Base-by-base conservation (phyloP, 371 early-diverging fungal genomes). In the Phascolomyces articulosus region DNA sequence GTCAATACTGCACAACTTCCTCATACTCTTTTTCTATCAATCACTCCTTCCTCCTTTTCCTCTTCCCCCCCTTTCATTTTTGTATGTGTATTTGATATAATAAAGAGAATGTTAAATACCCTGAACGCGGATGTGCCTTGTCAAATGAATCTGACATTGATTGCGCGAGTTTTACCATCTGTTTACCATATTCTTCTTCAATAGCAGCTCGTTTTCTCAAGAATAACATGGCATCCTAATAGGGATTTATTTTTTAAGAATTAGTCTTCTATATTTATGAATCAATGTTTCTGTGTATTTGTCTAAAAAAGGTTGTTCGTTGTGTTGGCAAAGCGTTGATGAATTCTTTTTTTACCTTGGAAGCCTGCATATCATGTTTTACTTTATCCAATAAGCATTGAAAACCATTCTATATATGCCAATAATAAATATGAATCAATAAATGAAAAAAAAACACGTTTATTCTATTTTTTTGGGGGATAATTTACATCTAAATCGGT, bases 171-270 rank as follows among this genome's bases (percentile, higher is more conserved):
- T 84, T 84, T 11, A 76, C 66, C 80, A 87, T 79, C 40, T 77
- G 77, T 61, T 74, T 67, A 0, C 84, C 87, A 64, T 87, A 87
- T 54, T 85, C 85, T 62, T 87, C 87, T 66, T 87, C 87, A 47
- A 87, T 73, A n/a, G 75, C 73, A 3, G 87, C 85, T 29, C 87
- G 77, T 53, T 87, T 87, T 58, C 80, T 84, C 31, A 87, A 63
- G 60, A 86, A 87, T 2, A 66, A 58, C n/a, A 78, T 68, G 16
- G 77, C 73, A 64, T 87, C 87, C 87, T 84, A 65, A 44, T 13
- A 34, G n/a, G n/a, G n/a, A 15, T 41, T 41, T 44, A 16, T 44
- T 44, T n/a, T 16, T 16, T 41, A 9, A 3, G 10, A 8, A 44
- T 1, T 44, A 16, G 15, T 16, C 4, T 44, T 0, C 15, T 44